Base-by-base conservation (phyloP, 2,329 filamentous ascomycete species). In the Colletotrichum liriopes region DNA sequence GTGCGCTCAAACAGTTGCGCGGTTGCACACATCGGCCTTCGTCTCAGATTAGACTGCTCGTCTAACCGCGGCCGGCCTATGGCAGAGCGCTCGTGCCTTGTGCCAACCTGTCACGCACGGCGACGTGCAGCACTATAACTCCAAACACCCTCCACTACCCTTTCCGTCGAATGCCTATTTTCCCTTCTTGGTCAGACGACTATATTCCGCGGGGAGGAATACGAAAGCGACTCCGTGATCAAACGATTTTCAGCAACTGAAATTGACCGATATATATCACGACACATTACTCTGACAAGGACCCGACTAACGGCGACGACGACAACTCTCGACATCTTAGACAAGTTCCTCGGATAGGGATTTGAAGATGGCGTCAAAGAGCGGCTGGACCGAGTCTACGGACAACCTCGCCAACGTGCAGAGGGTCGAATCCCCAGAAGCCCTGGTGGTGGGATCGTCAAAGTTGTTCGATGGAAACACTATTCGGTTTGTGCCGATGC, bases 401-500 rank as follows among this genome's bases (percentile, higher is more conserved):
- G 72, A 75, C 60, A 72, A 76, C 62, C 66, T 76, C 52, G 73
- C 74, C 47, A 47, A 63, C 12, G 43, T 75, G 60, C 63, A 55
- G 47, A 67, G 54, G 74, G 56, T 71, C 41, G 75, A 76, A 64
- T 62, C 72, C 37, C 67, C 72, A n/a, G 74, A 76, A 62, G 73
- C 72, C 66, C 66, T 76, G 64, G 76, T 78, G 39, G 74, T 78
- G 39, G 77, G 77, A 39, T 77, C 77, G 26, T 74, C 74, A 35
- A 75, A 76, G 69, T 66, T 78, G 55, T 78, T 76, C 61, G 71
- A 76, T 47, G 67, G 68, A 47, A 61, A 55, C 51, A 59, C 71
- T 55, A 74, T 75, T 23, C 75, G 74, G 58, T 77, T 66, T 67
- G 66, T 78, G 18, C 77, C 77, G n/a, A 78, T 76, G 72, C 79